Evolutionary conservation across 345 rosid genomes (phyloP).

Genomic region (Sonneratia caseolaris): DNA sequence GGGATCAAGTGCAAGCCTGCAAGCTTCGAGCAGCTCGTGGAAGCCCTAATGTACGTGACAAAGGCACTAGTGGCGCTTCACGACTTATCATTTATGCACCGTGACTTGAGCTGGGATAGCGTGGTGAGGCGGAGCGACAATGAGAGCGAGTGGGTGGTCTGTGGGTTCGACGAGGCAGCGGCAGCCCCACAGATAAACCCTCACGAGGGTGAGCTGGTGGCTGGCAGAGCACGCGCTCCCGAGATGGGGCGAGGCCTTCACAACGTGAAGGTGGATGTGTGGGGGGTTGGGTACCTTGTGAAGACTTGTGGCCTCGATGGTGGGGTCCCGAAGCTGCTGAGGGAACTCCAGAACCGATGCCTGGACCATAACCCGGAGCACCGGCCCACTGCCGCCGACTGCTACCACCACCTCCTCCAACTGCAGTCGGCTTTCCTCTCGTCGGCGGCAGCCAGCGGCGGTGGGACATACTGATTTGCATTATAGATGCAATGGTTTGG

Average conservation of each 20-base stretch:
- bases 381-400: slow-evolving; percentile 93
- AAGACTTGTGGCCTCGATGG: slow-evolving; percentile 57
- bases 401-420: slow-evolving; percentile 84
- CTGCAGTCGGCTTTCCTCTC: slow-evolving; percentile 56
- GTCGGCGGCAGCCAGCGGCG: slow-evolving; percentile 13
- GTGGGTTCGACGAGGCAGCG: slow-evolving; percentile 75
- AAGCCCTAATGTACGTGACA: slow-evolving; percentile 76
- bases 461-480: neutral
- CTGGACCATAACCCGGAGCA: slow-evolving; percentile 82
- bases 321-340: slow-evolving; percentile 56
- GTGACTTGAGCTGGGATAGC: slow-evolving; percentile 84
- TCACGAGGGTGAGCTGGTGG: slow-evolving; percentile 27
- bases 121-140: slow-evolving; percentile 45
- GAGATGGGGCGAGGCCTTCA: slow-evolving; percentile 93
- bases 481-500: neutral
- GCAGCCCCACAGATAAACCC: slow-evolving; percentile 81
- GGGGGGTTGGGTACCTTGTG: slow-evolving; percentile 82
- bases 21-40: slow-evolving; percentile 60
- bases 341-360: slow-evolving; percentile 77
- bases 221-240: slow-evolving; percentile 58
- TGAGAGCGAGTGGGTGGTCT: slow-evolving; percentile 68
- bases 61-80: slow-evolving; percentile 82
- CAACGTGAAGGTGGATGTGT: slow-evolving; percentile 91
- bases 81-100: slow-evolving; percentile 91
- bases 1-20: slow-evolving; percentile 54